These are phyloP conservation scores for Xanthoparmelia taractica DNA, from an alignment of 495 filamentous ascomycete genomes.

Conservation along the genomic window DNA sequence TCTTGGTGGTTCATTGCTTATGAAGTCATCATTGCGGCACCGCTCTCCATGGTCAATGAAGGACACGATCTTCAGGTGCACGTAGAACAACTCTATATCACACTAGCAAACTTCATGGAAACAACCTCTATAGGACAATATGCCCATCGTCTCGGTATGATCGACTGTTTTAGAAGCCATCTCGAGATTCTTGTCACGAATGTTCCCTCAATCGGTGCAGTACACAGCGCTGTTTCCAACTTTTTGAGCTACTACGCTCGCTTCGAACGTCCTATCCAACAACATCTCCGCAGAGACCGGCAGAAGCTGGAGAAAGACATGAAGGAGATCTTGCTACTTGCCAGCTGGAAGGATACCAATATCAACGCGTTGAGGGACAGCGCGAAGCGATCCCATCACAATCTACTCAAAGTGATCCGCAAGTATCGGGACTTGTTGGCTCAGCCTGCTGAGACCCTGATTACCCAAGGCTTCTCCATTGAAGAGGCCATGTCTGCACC, in stretches of 20 bases:
- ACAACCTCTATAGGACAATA: constrained; percentile 76
- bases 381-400: constrained; percentile 80
- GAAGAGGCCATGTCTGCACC: neutral
- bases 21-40: constrained; percentile 71
- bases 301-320: constrained; percentile 71
- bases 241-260: constrained; percentile 65
- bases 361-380: constrained; percentile 82
- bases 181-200: constrained; percentile 46
- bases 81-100: constrained; percentile 56
- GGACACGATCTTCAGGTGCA: constrained; percentile 52
- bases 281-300: constrained; percentile 55
- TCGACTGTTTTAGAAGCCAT: constrained; percentile 63
- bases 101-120: constrained; percentile 66
- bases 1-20: constrained; percentile 98
- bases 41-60: constrained; percentile 50
- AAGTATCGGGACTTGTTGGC: constrained; percentile 73
- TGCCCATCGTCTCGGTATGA: constrained; percentile 57
- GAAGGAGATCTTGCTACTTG: constrained; percentile 76
- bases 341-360: constrained; percentile 95
- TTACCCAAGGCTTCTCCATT: constrained; percentile 50
- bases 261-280: constrained; percentile 56
- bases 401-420: constrained; percentile 81
- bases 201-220: constrained; percentile 41
- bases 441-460: constrained; percentile 57
- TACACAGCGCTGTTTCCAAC: constrained; percentile 61